phyloP scores from a whole-genome alignment of 192 early-diverging fungal species.

The Podila epigama region DNA sequence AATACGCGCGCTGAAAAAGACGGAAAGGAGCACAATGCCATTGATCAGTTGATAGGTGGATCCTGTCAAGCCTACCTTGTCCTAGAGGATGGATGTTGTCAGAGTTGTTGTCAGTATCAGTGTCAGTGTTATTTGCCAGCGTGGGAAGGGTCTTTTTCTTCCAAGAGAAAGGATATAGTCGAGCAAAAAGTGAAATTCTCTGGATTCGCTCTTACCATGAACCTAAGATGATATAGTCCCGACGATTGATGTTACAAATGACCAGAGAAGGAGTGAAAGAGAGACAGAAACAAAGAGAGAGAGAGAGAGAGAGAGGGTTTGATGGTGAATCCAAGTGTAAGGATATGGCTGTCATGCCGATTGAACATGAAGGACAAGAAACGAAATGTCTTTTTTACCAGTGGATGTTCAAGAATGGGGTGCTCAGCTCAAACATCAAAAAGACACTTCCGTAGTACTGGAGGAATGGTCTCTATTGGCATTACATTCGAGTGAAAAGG shows the following conservation, averaged over 20 bases:
- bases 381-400: conserved; percentile 69
- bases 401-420: conserved; percentile 90
- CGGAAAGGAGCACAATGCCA: conserved; percentile 74
- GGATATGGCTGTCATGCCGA: neutral
- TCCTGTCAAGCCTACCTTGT: conserved; percentile 89
- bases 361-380: neutral
- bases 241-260: too few species aligned
- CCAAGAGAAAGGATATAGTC: too few species aligned
- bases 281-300: neutral
- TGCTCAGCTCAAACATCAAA: conserved; percentile 91
- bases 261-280: too few species aligned
- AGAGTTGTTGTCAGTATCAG: too few species aligned
- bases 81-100: too few species aligned
- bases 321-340: neutral
- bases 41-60: conserved; percentile 81
- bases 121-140: too few species aligned
- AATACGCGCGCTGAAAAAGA: conserved; percentile 81
- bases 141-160: too few species aligned
- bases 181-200: too few species aligned
- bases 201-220: too few species aligned
- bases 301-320: neutral
- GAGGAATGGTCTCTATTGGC: conserved; percentile 75
- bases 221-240: too few species aligned
- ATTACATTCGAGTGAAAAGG: too few species aligned
- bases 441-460: conserved; percentile 88